Base-by-base conservation (phyloP, 2,329 filamentous ascomycete species). In the Aspergillus pseudoglaucus region DNA sequence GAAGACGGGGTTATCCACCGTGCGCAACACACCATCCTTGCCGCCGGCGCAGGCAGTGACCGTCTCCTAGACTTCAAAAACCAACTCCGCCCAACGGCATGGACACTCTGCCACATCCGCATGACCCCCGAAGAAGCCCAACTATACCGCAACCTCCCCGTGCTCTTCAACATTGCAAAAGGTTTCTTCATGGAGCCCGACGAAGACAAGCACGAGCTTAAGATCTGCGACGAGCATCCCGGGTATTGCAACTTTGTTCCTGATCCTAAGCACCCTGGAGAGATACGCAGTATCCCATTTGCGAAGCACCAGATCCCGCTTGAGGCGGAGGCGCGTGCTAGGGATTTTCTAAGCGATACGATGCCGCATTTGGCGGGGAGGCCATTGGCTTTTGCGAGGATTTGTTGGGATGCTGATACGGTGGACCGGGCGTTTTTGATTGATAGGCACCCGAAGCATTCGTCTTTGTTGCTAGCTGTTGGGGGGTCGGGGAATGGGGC, bases 321-420 rank as follows among this genome's bases (percentile, higher is more conserved):
- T 0, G 72, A 74, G 40, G 70, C 75, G 0, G 77, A 76, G 51
- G 52, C 62, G 5, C 69, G 75, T 2, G 66, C 75, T n/a, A 67
- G 75, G 8, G 62, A 67, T 6, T 78, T 80, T 46, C 57, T 82
- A 15, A 58, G 58, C 7, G 75, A 78, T 37, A 75, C 72, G 1
- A 76, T 80, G 72, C 77, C 77, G 1, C 74, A 80, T 46, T 69
- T 80, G 4, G 70, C 73, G 0, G 59, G 70, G 1, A 66, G 77
- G 2, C 67, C 69, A 0, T 74, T 80, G 44, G 69, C 62, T 17
- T 78, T 76, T 50, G 75, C 75, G 6, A 66, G 76, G 14, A 74
- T 81, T 27, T 81, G 77, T 61, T 81, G 78, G 78, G 78, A 77
- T 54, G 72, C 77, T 0, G 78, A 81, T 54, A 81, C 77, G 0